Evolutionary conservation across 2,329 filamentous ascomycete genomes (phyloP), one percentile per base, ranked within the genome.

Genomic region (Basipetospora chlamydospora): DNA sequence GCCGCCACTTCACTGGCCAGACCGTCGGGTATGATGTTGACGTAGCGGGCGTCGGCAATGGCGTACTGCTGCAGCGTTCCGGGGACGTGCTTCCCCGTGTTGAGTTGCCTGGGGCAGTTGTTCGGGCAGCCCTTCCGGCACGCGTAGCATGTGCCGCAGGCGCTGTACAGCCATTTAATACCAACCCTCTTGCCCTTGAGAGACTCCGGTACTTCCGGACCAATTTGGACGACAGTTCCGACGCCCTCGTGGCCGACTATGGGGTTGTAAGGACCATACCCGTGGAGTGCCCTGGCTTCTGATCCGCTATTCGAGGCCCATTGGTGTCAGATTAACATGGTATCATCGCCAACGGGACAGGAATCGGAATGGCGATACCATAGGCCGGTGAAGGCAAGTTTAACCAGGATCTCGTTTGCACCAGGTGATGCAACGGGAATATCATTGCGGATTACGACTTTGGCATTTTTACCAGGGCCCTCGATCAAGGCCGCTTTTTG

Each of bases 121-220:
- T 63, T 63, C 2, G 42, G 3, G 36, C 53, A 49, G 1, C 55
- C 57, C 6, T 41, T 42, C 2, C 43, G 43, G 36, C 61, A 65
- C 5, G 46, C 47, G 1, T 47, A 47, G 20, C 61, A 64, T 4
- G 43, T 17, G 0, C 52, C 52, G 16, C 61, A 64, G 1, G 59
- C 57, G 4, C 54, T 59, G 41, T 56, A 61, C 1, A 64, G 48
- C 61, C 61, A 64, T 40, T 63, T 63, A 1, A 64, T 51, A 1
- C 61, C 61, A 0, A 64, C 61, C 2, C 56, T 41, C 15, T 53
- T 53, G 2, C 47, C 47, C 4, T 62, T 21, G 3, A 63, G 16
- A 0, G 39, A 41, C 0, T 41, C 6, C 0, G 49, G 39, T 1
- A 53, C 59, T 0, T 39, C 38, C 0, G 49, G 22, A 0, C 61